Percentiles rank a stretch among this genome's conserved stretches.
phyloP scores from a whole-genome alignment of 306 rosid species.

The Nissolia schottii region DNA sequence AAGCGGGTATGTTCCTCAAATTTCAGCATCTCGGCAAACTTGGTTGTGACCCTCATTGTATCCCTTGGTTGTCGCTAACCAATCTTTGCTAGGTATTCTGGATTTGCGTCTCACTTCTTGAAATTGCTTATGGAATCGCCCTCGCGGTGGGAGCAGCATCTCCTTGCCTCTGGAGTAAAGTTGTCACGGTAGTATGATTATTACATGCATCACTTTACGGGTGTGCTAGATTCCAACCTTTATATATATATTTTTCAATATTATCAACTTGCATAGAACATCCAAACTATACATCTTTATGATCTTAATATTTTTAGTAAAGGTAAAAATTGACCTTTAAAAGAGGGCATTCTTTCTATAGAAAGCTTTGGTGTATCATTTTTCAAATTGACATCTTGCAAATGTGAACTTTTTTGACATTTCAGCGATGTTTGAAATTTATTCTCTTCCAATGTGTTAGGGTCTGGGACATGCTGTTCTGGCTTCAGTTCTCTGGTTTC shows the following conservation, averaged over 20 bases:
- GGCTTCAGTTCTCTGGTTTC: conserved; percentile 67
- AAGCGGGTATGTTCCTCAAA: conserved; percentile 47
- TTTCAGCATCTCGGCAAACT: conserved; percentile 10
- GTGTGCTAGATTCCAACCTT: background rate
- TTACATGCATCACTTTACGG: background rate
- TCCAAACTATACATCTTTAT: background rate
- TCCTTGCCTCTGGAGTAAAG: conserved; percentile 70
- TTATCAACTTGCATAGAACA: background rate
- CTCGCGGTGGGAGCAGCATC: conserved; percentile 73
- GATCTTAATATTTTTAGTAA: conserved; percentile 7
- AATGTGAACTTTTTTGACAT: background rate
- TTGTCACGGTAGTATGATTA: conserved; percentile 55
- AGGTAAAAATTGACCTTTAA: background rate
- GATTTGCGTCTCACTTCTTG: conserved; percentile 82
- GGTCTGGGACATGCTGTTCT: conserved; percentile 64
- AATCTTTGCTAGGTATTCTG: conserved; percentile 72
- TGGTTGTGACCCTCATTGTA: background rate
- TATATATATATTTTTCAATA: background rate
- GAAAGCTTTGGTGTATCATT: conserved; percentile 22
- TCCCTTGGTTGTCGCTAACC: conserved; percentile 19
- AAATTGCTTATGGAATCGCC: conserved; percentile 77
- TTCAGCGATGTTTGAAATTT: conserved; percentile 6
- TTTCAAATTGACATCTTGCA: background rate
- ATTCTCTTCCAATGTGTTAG: conserved; percentile 40
- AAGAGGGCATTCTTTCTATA: conserved; percentile 10